Conservation (phyloP, 148 eudicot species). For the Camellia japonica region DNA sequence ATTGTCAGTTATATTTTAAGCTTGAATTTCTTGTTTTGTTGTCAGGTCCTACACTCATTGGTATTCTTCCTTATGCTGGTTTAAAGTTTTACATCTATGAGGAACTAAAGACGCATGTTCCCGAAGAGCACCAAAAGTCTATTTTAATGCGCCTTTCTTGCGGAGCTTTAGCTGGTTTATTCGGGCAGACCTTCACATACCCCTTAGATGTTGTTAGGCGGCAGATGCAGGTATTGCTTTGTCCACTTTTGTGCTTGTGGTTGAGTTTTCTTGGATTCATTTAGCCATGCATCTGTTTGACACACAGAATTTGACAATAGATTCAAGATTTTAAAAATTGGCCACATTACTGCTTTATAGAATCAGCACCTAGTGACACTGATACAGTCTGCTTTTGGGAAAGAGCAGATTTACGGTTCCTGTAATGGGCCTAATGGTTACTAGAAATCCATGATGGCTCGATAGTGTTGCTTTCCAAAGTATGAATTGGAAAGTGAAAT, state of each 20-base stretch:
- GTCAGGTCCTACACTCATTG: conserved; percentile 86
- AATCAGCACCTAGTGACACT: too few relatives aligned
- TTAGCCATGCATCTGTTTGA: background rate
- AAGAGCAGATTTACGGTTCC: too few relatives aligned
- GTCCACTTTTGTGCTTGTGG: background rate
- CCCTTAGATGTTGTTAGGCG: conserved; percentile 93
- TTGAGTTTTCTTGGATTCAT: background rate
- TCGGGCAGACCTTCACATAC: conserved; percentile 92
- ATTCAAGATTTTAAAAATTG: too few relatives aligned
- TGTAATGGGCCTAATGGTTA: too few relatives aligned
- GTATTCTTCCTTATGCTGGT: conserved; percentile 96
- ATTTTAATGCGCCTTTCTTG: conserved; percentile 77
- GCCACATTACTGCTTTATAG: too few relatives aligned
- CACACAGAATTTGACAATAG: background rate
- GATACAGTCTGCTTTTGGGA: too few relatives aligned
- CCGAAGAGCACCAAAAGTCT: conserved; percentile 85
- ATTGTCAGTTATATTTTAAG: background rate
- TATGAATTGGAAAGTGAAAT: too few relatives aligned
- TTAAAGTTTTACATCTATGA: conserved; percentile 89
- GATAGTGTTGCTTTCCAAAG: too few relatives aligned
- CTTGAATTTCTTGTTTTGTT: background rate
- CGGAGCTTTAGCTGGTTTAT: conserved; percentile 94
- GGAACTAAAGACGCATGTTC: conserved; percentile 83
- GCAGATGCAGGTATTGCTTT: conserved; percentile 78
- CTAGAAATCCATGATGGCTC: too few relatives aligned